Base-by-base conservation (phyloP, 306 rosid genomes). In the Styphnolobium japonicum region DNA sequence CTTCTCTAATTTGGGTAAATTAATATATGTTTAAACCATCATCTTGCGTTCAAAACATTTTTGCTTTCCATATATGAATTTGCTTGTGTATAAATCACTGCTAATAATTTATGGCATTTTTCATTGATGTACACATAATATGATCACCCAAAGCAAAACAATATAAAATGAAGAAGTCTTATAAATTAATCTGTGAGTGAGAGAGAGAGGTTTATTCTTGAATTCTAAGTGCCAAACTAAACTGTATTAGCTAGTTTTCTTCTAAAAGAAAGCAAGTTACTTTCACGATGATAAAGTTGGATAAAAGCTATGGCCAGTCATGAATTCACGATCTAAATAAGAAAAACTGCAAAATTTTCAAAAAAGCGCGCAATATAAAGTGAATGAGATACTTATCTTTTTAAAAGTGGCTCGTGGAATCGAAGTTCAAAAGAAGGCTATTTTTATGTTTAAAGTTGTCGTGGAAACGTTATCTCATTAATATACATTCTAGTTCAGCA, bases 401-500 rank as follows among this genome's bases (percentile, higher is more conserved):
- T 72, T 16, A 81, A 88, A 87, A 83, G 87, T 74, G 25, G 49
- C 31, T 84, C 87, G 71, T 79, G 82, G 86, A 74, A 86, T 76
- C 82, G 66, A 71, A 86, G 75, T 57, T 74, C 52, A 23, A 75
- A 82, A 74, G 83, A 40, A 45, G 71, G 67, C 79, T 52, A 77
- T 11, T 21, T 62, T 79, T 79, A 68, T 46, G 77, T 67, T 66
- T 82, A 76, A 82, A 81, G 80, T 71, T 80, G 80, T 71, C 48
- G 33, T 29, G 14, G 19, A 56, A 63, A 71, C 76, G 34, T 29
- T 75, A 52, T 69, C 82, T 70, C 42, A n/a, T 46, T 43, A 36
- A 75, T 79, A 36, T 69, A 36, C 42, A 68, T 80, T 68, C 37
- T 11, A 15, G 46, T 64, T 55, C 46, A 73, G 48, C 51, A 57